Conservation (phyloP, 2,329 filamentous ascomycete species). For the Alternaria sp. region DNA sequence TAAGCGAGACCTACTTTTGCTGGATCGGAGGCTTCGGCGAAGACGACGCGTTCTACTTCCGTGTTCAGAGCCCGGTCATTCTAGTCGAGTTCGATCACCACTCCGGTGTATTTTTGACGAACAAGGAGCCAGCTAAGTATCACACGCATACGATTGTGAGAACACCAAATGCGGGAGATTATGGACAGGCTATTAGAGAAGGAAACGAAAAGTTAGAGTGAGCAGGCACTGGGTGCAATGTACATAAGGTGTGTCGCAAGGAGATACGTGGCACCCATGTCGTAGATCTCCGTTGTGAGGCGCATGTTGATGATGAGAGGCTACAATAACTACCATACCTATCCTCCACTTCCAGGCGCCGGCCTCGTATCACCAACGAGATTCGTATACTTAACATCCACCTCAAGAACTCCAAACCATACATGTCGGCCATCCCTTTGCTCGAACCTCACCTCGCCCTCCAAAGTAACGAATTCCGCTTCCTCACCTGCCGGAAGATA, state of each 20-base stretch:
- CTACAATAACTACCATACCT: background rate
- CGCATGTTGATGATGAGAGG: background rate
- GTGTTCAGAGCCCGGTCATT: slow-evolving; percentile 77
- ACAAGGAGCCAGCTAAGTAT: slow-evolving; percentile 75
- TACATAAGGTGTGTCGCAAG: background rate
- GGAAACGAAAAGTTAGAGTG: slow-evolving; percentile 23
- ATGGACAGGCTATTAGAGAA: slow-evolving; percentile 64
- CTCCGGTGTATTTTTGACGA: slow-evolving; percentile 77
- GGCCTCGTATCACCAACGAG: background rate
- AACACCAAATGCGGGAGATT: slow-evolving; percentile 77
- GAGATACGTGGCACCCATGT: background rate
- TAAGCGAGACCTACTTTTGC: slow-evolving; percentile 76
- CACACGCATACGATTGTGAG: slow-evolving; percentile 78
- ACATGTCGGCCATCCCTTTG: background rate
- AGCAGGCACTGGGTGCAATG: background rate
- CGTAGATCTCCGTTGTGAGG: background rate
- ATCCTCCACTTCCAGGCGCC: background rate
- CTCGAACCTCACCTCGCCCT: background rate
- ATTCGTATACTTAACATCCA: background rate
- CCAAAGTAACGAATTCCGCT: background rate
- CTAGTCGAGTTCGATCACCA: slow-evolving; percentile 82
- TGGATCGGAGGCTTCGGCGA: slow-evolving; percentile 77
- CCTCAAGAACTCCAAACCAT: background rate
- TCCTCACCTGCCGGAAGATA: background rate
- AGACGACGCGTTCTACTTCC: slow-evolving; percentile 76